A percentile compares a stretch with the other conserved stretches of the same genome.
Evolutionary conservation across 2,329 filamentous ascomycete species (phyloP).

Genomic region (Endocalyx cinctus): DNA sequence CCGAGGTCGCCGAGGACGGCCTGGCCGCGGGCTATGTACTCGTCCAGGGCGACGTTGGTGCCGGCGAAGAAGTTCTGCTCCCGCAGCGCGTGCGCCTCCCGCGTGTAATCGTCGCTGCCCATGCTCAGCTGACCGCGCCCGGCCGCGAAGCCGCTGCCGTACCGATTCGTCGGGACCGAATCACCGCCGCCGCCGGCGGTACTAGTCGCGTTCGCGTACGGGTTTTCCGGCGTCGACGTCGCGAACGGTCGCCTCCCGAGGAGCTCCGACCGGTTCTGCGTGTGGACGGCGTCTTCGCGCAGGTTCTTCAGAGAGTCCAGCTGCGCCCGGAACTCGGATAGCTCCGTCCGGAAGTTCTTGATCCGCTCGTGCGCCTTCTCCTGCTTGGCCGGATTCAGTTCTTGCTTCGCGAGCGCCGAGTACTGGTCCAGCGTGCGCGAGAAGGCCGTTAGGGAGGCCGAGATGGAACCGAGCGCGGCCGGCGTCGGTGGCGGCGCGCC

Average conservation of each 20-base stretch:
- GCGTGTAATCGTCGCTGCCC: conserved; percentile 57
- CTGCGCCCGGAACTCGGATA: conserved; percentile 72
- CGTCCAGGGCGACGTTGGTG: conserved; percentile 82
- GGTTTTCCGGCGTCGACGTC: conserved; percentile 81
- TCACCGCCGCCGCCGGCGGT: conserved; percentile 17
- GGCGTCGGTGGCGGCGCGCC: conserved; percentile 51
- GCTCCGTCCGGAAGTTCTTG: conserved; percentile 77
- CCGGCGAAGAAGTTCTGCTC: conserved; percentile 84
- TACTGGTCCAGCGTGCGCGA: conserved; percentile 92
- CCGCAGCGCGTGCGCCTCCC: conserved; percentile 78
- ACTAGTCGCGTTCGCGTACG: conserved; percentile 72
- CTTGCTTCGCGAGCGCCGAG: conserved; percentile 75
- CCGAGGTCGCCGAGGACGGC: conserved; percentile 85
- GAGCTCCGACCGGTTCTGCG: conserved; percentile 69
- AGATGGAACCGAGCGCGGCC: conserved; percentile 59
- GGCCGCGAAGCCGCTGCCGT: conserved; percentile 26
- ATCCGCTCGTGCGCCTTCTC: conserved; percentile 84
- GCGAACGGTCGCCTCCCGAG: conserved; percentile 80
- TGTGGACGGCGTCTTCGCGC: conserved; percentile 67
- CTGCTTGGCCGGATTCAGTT: conserved; percentile 86
- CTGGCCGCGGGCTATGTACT: conserved; percentile 87
- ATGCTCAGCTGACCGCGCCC: conserved; percentile 36
- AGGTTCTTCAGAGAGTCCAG: conserved; percentile 74
- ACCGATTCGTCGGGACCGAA: conserved; percentile 33
- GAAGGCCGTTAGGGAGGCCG: conserved; percentile 66